These are phyloP conservation scores for Citrullus colocynthis DNA, from an alignment of 306 rosid genomes.

Conservation along the genomic window DNA sequence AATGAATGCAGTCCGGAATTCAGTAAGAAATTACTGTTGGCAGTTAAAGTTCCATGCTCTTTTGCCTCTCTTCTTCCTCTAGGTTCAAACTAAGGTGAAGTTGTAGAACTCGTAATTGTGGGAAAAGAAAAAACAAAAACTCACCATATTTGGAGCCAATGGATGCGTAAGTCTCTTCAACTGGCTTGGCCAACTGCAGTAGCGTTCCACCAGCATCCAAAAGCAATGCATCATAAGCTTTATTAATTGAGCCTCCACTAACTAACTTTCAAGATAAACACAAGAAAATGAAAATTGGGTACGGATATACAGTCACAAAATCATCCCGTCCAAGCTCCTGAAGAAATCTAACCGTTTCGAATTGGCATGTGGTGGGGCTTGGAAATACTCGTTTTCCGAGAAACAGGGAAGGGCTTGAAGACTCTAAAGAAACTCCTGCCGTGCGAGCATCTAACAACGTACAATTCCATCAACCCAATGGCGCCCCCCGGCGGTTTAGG, in stretches of 20 bases:
- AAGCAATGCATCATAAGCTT: slow-evolving; percentile 58
- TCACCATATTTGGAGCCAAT: slow-evolving; percentile 67
- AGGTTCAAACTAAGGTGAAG: background rate
- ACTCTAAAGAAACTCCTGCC: background rate
- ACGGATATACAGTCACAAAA: background rate
- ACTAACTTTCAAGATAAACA: slow-evolving; percentile 5
- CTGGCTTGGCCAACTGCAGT: slow-evolving; percentile 68
- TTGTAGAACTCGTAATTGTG: background rate
- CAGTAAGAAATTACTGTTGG: background rate
- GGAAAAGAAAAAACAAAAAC: background rate
- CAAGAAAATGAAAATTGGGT: background rate
- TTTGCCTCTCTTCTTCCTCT: background rate
- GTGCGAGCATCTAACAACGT: background rate
- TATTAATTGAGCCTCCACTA: slow-evolving; percentile 15
- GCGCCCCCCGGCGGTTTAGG: background rate
- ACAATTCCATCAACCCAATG: background rate
- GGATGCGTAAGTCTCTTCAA: slow-evolving; percentile 56
- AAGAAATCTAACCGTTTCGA: background rate
- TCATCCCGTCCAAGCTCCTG: background rate
- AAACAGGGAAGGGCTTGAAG: background rate
- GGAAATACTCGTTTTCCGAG: background rate
- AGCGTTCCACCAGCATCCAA: slow-evolving; percentile 98
- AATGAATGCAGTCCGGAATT: background rate
- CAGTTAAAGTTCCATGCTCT: background rate
- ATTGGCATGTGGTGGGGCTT: background rate